These are phyloP conservation scores for Aurifilum marmelostoma DNA, from an alignment of 2,329 filamentous ascomycete genomes.

Conservation along the genomic window DNA sequence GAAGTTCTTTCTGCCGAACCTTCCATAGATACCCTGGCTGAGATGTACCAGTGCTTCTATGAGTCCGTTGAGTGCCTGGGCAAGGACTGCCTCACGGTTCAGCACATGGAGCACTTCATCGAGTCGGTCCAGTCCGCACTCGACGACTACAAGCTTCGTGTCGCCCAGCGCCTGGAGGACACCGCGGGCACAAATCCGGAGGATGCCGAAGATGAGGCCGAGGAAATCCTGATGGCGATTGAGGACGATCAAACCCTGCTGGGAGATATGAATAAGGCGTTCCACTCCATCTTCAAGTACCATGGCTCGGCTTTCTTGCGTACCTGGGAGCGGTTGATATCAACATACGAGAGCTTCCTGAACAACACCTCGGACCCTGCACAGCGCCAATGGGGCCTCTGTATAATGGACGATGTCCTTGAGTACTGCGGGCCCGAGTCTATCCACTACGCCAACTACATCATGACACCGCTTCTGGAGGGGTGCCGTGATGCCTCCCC, in stretches of 20 bases:
- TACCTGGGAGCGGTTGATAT: slow-evolving; percentile 83
- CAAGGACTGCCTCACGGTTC: slow-evolving; percentile 74
- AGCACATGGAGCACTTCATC: slow-evolving; percentile 87
- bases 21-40: slow-evolving; percentile 91
- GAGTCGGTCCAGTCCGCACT: slow-evolving; percentile 82
- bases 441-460: slow-evolving; percentile 82
- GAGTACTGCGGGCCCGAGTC: slow-evolving; percentile 94
- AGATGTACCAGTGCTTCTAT: slow-evolving; percentile 99
- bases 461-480: slow-evolving; percentile 82
- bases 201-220: slow-evolving; percentile 84
- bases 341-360: slow-evolving; percentile 85
- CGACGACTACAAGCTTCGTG: slow-evolving; percentile 89
- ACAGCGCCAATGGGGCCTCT: slow-evolving; percentile 97
- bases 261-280: slow-evolving; percentile 99
- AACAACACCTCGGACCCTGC: slow-evolving; percentile 78
- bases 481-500: slow-evolving; percentile 86
- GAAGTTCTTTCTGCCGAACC: slow-evolving; percentile 94
- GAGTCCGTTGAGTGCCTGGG: slow-evolving; percentile 95
- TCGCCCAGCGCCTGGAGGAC: slow-evolving; percentile 82
- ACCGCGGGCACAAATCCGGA: slow-evolving; percentile 73
- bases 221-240: slow-evolving; percentile 86
- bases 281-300: slow-evolving; percentile 98
- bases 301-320: slow-evolving; percentile 83
- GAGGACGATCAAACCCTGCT: slow-evolving; percentile 96
- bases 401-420: slow-evolving; percentile 96